These are phyloP conservation scores for Ophiosphaerella narmari DNA, from an alignment of 2,329 filamentous ascomycete genomes.

Conservation along the genomic window DNA sequence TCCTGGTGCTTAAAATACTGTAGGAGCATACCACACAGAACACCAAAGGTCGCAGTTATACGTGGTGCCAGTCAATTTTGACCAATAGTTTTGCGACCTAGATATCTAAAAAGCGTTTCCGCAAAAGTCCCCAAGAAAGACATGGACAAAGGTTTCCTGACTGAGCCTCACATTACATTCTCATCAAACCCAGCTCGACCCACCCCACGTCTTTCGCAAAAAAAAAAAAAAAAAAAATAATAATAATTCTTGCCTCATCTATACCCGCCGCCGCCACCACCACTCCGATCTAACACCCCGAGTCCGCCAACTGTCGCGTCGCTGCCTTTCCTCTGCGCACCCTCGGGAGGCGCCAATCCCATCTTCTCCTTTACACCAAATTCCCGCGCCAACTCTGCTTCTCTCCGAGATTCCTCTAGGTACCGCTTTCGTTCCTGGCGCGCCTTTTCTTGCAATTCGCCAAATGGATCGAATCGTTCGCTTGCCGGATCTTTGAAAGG, in stretches of 20 bases:
- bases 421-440: conserved; percentile 30
- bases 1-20: too few relatives aligned
- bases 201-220: too few relatives aligned
- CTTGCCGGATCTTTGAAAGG: conserved; percentile 42
- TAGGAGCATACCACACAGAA: too few relatives aligned
- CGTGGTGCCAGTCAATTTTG: too few relatives aligned
- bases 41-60: too few relatives aligned
- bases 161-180: too few relatives aligned
- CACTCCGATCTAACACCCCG: conserved; percentile 31
- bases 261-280: conserved; percentile 9
- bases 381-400: conserved; percentile 24
- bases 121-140: too few relatives aligned
- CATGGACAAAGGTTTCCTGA: too few relatives aligned
- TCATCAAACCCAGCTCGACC: too few relatives aligned
- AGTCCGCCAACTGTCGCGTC: conserved; percentile 30
- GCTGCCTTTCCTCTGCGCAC: conserved; percentile 26
- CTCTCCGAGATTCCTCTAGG: conserved; percentile 27
- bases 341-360: conserved; percentile 24
- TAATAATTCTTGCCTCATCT: conserved; percentile 1
- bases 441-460: conserved; percentile 41
- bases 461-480: conserved; percentile 45
- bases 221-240: neutral
- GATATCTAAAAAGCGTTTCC: too few relatives aligned
- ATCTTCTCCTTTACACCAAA: conserved; percentile 34
- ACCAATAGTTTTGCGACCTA: too few relatives aligned